These are phyloP conservation scores for Trifolium repens DNA, from an alignment of 306 rosid genomes.

Conservation along the genomic window DNA sequence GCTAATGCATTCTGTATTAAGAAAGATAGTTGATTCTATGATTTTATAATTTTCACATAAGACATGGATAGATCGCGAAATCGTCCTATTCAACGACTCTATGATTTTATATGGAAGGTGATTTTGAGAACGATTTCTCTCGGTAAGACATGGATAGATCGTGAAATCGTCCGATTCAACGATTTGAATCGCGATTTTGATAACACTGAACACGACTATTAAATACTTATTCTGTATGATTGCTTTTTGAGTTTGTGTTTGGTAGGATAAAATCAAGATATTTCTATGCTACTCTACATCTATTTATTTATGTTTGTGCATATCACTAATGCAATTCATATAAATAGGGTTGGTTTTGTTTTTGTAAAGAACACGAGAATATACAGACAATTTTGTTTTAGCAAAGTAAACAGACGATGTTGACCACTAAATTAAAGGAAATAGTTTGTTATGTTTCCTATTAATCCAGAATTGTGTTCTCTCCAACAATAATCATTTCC, in stretches of 20 bases:
- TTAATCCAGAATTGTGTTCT: neutral
- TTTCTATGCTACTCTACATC: neutral
- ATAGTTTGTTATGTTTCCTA: neutral
- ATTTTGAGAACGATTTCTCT: too few species aligned
- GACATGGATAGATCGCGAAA: too few species aligned
- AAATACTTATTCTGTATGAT: neutral
- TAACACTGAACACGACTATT: neutral
- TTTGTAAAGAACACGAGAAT: neutral
- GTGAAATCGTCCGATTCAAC: too few species aligned
- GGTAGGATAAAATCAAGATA: neutral
- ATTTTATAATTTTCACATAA: constrained; percentile 2
- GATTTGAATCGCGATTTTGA: too few species aligned
- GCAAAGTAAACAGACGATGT: neutral
- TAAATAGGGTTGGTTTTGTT: neutral
- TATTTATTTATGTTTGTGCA: neutral
- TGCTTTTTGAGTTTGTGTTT: neutral
- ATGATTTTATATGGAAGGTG: too few species aligned
- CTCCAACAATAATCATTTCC: constrained; percentile 21
- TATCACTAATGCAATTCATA: neutral
- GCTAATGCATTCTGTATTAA: constrained; percentile 15
- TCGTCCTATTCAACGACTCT: too few species aligned
- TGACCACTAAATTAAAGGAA: constrained; percentile 1
- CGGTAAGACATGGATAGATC: too few species aligned
- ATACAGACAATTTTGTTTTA: neutral
- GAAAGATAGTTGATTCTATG: neutral